Base-by-base conservation (phyloP, 768 basidiomycete species). In the Xanthoconium purpureum region DNA sequence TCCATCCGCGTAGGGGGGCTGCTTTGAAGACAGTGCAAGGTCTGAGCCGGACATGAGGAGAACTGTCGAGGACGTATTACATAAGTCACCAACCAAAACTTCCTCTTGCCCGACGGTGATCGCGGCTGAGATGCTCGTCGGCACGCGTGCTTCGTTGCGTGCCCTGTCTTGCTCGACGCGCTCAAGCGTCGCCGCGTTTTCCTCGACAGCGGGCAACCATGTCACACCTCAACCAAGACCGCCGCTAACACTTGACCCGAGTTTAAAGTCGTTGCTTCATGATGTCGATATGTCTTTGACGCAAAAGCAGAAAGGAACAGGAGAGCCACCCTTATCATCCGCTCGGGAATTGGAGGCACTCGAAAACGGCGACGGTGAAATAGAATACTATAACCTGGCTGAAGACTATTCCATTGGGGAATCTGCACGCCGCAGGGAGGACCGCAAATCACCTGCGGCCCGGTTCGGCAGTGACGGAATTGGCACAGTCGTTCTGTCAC, bases 381-480 rank as follows among this genome's bases (percentile, higher is more conserved):
- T 68, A 48, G 52, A 63, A 18, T 63, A 68, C 40, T 69, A 75
- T 54, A 69, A 74, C 28, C 65, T 73, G 32, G 66, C 71, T 28
- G 74, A 74, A 40, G 73, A 74, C 28, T 63, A 71, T 24, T 38
- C 51, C 13, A 45, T 54, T 6, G 71, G 70, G 28, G 66, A 73
- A 10, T 63, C 50, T 52, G 54, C 55, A 33, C 64, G 59, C 42
- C 64, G 51, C 32, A 65, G 59, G 61, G 76, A 61, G 67, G 80
- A 69, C 43, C 75, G 83, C 50, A 89, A 89, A 67, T 92, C 91
- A 28, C 88, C 91, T 42, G 92, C 91, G 20, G 92, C 93, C 18
- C 74, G 77, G 24, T 90, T 90, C 69, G 95, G 94, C 17, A 87
- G 88, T 62, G 78, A 84, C 55, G 74, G 80, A 42, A 78, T 91